Percentiles rank a stretch among this genome's conserved stretches.
Conservation (phyloP, 192 early-diverging fungal genomes). For the Endogone sp. region DNA sequence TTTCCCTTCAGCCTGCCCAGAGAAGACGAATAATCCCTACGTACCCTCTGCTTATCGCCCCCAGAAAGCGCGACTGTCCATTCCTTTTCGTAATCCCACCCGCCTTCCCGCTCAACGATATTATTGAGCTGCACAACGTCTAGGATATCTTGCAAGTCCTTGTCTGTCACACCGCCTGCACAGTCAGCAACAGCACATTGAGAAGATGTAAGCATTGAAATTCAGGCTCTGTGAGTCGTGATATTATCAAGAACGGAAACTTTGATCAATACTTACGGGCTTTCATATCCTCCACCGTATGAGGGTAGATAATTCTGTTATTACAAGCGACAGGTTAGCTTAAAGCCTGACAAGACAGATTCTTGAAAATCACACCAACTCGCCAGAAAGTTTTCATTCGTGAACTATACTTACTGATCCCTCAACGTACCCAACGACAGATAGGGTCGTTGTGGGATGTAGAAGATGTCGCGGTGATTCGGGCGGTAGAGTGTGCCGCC, state of each 20-base stretch:
- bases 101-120: constrained; percentile 88
- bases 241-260: not conserved
- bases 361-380: too few species aligned
- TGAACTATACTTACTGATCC: constrained; percentile 66
- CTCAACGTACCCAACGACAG: constrained; percentile 89
- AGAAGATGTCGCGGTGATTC: constrained; percentile 86
- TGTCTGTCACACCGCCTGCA: constrained; percentile 66
- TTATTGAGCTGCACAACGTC: constrained; percentile 76
- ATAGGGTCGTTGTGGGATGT: constrained; percentile 99
- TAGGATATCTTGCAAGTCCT: constrained; percentile 74
- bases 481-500: constrained; percentile 71
- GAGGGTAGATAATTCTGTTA: constrained; percentile 92
- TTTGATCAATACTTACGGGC: constrained; percentile 21
- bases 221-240: too few species aligned
- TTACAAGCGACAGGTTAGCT: not conserved
- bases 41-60: constrained; percentile 88
- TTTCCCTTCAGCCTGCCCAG: not conserved
- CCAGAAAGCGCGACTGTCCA: constrained; percentile 95
- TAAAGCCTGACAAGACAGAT: too few species aligned
- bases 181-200: not conserved
- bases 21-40: not conserved
- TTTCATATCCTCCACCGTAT: constrained; percentile 78
- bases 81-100: constrained; percentile 81
- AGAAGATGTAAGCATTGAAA: not conserved
- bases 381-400: not conserved